These are phyloP conservation scores for Podosphaera fusca DNA, from an alignment of 2,329 filamentous ascomycete species.

Conservation along the genomic window DNA sequence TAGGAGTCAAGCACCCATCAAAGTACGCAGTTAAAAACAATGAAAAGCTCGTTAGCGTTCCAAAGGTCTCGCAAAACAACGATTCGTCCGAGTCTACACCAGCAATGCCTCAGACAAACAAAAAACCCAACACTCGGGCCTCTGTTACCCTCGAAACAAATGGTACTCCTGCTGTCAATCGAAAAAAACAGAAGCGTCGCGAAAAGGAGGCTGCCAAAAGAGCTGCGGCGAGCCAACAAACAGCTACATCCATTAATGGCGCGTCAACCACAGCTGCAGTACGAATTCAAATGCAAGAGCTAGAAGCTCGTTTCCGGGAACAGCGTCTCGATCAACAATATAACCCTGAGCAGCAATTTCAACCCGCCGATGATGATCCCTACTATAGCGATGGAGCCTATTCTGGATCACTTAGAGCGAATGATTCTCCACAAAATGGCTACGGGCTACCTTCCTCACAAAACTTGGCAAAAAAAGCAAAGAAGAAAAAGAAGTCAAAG, in stretches of 20 bases:
- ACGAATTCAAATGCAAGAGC: conserved; percentile 11
- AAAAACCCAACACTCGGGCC: conserved; percentile 14
- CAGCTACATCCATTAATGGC: conserved; percentile 6
- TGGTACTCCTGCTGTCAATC: conserved; percentile 38
- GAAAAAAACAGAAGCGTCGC: conserved; percentile 86
- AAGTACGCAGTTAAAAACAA: conserved; percentile 47
- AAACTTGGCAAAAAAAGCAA: conserved; percentile 16
- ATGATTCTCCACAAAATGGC: conserved; percentile 14
- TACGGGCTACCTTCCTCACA: conserved; percentile 11
- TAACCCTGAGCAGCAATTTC: conserved; percentile 17
- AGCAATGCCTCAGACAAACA: conserved; percentile 15
- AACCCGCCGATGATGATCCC: conserved; percentile 26
- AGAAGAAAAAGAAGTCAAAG: conserved; percentile 20
- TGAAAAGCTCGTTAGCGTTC: conserved; percentile 44
- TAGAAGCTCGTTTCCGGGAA: conserved; percentile 13
- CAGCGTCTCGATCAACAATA: conserved; percentile 11
- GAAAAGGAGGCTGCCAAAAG: conserved; percentile 36
- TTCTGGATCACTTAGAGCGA: conserved; percentile 15
- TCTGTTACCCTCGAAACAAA: conserved; percentile 11
- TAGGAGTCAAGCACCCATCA: conserved; percentile 27
- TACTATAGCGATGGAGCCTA: conserved; percentile 33
- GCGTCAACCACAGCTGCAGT: conserved; percentile 5
- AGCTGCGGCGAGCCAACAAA: conserved; percentile 14
- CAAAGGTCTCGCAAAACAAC: conserved; percentile 25
- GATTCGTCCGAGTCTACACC: conserved; percentile 32